Conservation (phyloP, 495 filamentous ascomycete genomes). For the Aspergillus coremiiformis region DNA sequence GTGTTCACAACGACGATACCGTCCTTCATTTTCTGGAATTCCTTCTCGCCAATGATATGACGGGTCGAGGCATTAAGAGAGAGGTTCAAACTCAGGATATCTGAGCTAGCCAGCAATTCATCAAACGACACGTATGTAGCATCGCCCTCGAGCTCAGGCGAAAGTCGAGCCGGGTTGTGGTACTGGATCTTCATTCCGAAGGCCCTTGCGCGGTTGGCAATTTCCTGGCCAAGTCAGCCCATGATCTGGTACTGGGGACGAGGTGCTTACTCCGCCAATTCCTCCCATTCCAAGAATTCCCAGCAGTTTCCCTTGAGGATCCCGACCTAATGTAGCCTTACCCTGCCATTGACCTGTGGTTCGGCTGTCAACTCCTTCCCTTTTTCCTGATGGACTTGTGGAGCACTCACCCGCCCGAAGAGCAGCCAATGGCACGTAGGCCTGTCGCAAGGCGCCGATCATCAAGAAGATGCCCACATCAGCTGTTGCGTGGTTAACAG, state of each 20-base stretch:
- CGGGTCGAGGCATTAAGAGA: slow-evolving; percentile 59
- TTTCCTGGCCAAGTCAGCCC: slow-evolving; percentile 39
- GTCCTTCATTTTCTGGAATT: slow-evolving; percentile 65
- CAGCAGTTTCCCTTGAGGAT: slow-evolving; percentile 63
- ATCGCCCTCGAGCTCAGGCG: slow-evolving; percentile 44
- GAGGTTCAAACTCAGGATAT: slow-evolving; percentile 72
- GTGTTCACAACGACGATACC: slow-evolving; percentile 80
- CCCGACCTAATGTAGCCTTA: slow-evolving; percentile 49
- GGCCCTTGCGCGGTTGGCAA: slow-evolving; percentile 60
- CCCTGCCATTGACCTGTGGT: slow-evolving; percentile 44
- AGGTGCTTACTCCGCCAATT: slow-evolving; percentile 50
- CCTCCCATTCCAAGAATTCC: slow-evolving; percentile 85
- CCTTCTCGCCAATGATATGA: slow-evolving; percentile 58
- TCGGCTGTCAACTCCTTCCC: slow-evolving; percentile 1
- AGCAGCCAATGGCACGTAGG: slow-evolving; percentile 54
- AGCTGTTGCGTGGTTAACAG: slow-evolving; percentile 65
- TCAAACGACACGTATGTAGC: slow-evolving; percentile 63
- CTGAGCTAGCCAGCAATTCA: slow-evolving; percentile 58
- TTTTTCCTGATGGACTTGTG: neutral
- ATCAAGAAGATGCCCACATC: slow-evolving; percentile 66
- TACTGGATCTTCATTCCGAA: slow-evolving; percentile 69
- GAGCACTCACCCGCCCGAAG: slow-evolving; percentile 46
- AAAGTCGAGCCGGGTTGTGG: slow-evolving; percentile 56
- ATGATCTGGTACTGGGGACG: neutral
- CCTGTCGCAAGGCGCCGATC: slow-evolving; percentile 60